phyloP scores from a whole-genome alignment of 305 asterid genomes.

The Withania somnifera region DNA sequence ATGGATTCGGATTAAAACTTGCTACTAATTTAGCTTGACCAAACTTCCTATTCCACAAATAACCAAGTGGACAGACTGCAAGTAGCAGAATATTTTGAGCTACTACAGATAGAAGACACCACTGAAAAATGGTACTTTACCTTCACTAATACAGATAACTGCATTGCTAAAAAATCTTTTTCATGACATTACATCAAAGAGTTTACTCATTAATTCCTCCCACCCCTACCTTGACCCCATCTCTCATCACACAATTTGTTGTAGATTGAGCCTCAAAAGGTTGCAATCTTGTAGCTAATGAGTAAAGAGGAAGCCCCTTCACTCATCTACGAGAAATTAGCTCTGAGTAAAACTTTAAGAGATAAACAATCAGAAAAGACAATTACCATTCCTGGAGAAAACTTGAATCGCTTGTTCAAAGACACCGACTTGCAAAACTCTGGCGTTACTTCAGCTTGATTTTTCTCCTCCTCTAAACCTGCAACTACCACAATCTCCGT shows the following conservation, averaged over 20 bases:
- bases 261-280: neutral
- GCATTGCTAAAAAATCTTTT: neutral
- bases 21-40: neutral
- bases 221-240: neutral
- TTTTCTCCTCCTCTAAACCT: slow-evolving; percentile 26
- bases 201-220: neutral
- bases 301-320: neutral
- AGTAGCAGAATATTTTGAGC: neutral
- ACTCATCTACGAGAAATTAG: neutral
- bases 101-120: neutral
- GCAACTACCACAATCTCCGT: slow-evolving; percentile 19
- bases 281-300: neutral
- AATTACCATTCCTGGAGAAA: slow-evolving; percentile 97
- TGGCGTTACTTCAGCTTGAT: slow-evolving; percentile 55
- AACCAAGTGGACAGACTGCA: neutral
- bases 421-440: slow-evolving; percentile 48
- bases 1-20: neutral
- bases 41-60: neutral
- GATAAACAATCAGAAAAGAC: neutral
- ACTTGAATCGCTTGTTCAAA: slow-evolving; percentile 62
- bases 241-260: neutral
- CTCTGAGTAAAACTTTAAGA: neutral
- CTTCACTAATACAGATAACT: neutral
- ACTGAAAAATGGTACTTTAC: neutral
- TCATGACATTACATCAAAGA: neutral